Base-by-base conservation (phyloP, 225 moss, liverwort and hornwort genomes). In the Pseudoscleropodium purum region DNA sequence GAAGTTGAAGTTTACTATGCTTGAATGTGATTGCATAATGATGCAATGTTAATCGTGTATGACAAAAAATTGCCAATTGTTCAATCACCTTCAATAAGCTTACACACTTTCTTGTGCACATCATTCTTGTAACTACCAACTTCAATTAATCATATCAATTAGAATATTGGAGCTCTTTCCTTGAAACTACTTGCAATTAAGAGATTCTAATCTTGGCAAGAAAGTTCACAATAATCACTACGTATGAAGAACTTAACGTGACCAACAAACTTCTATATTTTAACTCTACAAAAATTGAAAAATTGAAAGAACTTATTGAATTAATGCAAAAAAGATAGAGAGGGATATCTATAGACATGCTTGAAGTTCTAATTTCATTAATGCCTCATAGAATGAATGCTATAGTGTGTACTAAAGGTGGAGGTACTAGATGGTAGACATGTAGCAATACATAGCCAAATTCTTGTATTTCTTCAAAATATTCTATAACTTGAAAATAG, bases 61-160 rank as follows among this genome's bases (percentile, higher is more conserved):
- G 18, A 18, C 11, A 75, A 49, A 49, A 47, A 49, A 12, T 5
- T 31, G 6, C 2, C 19, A 75, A 49, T 75, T 30, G 4, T 19
- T 11, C 1, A 47, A 11, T 31, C 18, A 18, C 6, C 19, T 49
- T 75, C 75, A 75, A 75, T 49, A 13, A 31, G 12, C 49, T 31
- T 31, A 75, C 11, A 16, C 5, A 6, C 19, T 47, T 31, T 47
- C 7, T 31, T 75, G 0, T 18, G 0, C 49, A 2, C 5, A 75
- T 49, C 13, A 0, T 20, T 51, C 2, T 49, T 49, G 0, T 12
- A 33, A 2, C 0, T 75, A 0, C 18, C 7, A 31, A 47, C 31
- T 45, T 74, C 30, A 75, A 11, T 49, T 75, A 18, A 11, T 47
- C 19, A 47, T 11, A 49, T 18, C 7, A 75, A 75, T 31, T 49